phyloP scores from a whole-genome alignment of 495 filamentous ascomycete genomes.

The Penicillium macrosclerotiorum region DNA sequence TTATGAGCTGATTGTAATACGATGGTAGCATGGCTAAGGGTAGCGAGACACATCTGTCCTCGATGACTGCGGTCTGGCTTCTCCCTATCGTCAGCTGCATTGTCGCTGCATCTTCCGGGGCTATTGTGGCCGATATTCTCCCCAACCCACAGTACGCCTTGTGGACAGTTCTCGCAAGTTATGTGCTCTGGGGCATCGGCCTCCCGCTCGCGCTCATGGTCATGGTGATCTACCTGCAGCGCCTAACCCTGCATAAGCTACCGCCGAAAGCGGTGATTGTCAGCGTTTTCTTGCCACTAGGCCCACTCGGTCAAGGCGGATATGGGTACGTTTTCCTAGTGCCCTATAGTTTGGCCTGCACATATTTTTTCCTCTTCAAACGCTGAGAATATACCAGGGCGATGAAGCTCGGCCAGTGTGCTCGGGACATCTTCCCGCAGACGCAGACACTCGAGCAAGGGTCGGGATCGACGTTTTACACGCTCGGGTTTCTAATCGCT shows the following conservation, averaged over 20 bases:
- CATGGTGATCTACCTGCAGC: slow-evolving; percentile 60
- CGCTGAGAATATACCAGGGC: too few relatives aligned
- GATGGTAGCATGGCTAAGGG: slow-evolving; percentile 36
- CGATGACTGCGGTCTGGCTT: slow-evolving; percentile 60
- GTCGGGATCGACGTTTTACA: slow-evolving; percentile 53
- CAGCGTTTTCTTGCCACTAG: slow-evolving; percentile 59
- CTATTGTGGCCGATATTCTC: slow-evolving; percentile 52
- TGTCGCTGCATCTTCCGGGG: slow-evolving; percentile 58
- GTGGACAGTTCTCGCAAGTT: slow-evolving; percentile 54
- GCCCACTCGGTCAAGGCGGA: slow-evolving; percentile 58
- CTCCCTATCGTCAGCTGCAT: slow-evolving; percentile 59
- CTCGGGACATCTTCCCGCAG: slow-evolving; percentile 46
- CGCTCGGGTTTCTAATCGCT: slow-evolving; percentile 49
- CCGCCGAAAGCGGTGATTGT: slow-evolving; percentile 60
- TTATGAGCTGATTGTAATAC: not conserved
- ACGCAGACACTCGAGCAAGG: slow-evolving; percentile 42
- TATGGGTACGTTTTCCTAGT: slow-evolving; percentile 34
- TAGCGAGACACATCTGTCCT: slow-evolving; percentile 30
- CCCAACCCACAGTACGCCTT: slow-evolving; percentile 52
- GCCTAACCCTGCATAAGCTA: slow-evolving; percentile 55
- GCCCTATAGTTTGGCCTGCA: not conserved
- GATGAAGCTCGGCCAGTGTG: slow-evolving; percentile 54
- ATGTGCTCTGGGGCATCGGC: slow-evolving; percentile 60
- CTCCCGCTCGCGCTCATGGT: slow-evolving; percentile 53
- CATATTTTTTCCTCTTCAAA: not conserved